A percentile compares a stretch with the other conserved stretches of the same genome.
Conservation (phyloP, 768 basidiomycete species). For the Tylopilus plumbeoviolaceoides region DNA sequence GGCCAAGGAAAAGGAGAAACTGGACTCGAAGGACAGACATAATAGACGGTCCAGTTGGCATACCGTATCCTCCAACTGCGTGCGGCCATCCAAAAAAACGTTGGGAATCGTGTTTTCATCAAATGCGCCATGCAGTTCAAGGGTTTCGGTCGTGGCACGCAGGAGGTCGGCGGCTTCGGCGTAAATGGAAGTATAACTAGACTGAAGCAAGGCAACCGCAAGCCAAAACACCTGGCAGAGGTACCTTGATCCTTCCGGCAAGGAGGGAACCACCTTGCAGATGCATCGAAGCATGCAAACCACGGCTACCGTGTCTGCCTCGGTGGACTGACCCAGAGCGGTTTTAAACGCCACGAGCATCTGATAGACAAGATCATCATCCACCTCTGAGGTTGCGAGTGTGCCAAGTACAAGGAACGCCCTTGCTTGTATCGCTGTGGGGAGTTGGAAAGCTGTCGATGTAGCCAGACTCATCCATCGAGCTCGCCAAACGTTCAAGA, state of each 20-base stretch:
- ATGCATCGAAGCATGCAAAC: slow-evolving; percentile 89
- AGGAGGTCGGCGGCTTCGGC: slow-evolving; percentile 67
- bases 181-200: slow-evolving; percentile 67
- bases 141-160: slow-evolving; percentile 56
- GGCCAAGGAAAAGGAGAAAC: slow-evolving; percentile 79
- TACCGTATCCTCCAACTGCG: slow-evolving; percentile 61
- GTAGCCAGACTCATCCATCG: slow-evolving; percentile 91
- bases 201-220: slow-evolving; percentile 77
- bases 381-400: slow-evolving; percentile 81
- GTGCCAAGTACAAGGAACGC: slow-evolving; percentile 80
- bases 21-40: slow-evolving; percentile 71
- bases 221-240: slow-evolving; percentile 81
- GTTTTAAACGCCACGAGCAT: slow-evolving; percentile 84
- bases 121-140: slow-evolving; percentile 61
- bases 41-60: slow-evolving; percentile 69
- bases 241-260: slow-evolving; percentile 68
- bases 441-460: slow-evolving; percentile 85
- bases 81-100: slow-evolving; percentile 61
- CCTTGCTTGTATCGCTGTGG: slow-evolving; percentile 81
- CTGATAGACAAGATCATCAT: slow-evolving; percentile 91
- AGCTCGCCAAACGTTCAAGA: slow-evolving; percentile 87
- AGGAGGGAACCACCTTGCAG: slow-evolving; percentile 67
- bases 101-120: slow-evolving; percentile 46
- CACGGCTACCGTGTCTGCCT: slow-evolving; percentile 65
- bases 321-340: slow-evolving; percentile 63